Evolutionary conservation across 495 filamentous ascomycete species (phyloP).

Genomic region (Lasiosphaeria miniovina): DNA sequence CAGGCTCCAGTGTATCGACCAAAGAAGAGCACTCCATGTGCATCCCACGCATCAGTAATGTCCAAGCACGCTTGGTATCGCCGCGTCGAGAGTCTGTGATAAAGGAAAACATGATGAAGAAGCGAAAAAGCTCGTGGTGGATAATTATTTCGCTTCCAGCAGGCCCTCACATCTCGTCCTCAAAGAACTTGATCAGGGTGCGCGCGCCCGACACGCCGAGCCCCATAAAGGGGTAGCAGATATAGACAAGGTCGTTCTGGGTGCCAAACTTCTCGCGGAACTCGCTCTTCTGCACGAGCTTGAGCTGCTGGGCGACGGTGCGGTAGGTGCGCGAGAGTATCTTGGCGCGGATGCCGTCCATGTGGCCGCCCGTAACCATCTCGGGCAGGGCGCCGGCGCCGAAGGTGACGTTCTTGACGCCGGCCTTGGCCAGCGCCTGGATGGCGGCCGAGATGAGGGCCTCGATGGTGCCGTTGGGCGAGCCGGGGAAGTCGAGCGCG

Average conservation of each 20-base stretch:
- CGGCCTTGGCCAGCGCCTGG: constrained; percentile 58
- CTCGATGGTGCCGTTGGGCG: constrained; percentile 78
- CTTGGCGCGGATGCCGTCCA: constrained; percentile 68
- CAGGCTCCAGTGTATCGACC: background rate
- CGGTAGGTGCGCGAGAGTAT: constrained; percentile 75
- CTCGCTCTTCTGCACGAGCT: constrained; percentile 76
- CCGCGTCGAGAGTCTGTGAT: background rate
- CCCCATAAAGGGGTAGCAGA: constrained; percentile 78
- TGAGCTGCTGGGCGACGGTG: constrained; percentile 71
- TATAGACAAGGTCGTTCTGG: constrained; percentile 71
- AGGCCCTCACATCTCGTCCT: constrained; percentile 54
- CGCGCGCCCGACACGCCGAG: constrained; percentile 71
- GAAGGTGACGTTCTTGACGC: constrained; percentile 69
- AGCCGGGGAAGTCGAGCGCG: constrained; percentile 76
- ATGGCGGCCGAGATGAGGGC: constrained; percentile 74
- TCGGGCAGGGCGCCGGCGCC: constrained; percentile 68
- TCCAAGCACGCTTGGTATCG: background rate
- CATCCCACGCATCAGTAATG: background rate
- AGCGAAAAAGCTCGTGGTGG: background rate
- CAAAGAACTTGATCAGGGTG: constrained; percentile 79
- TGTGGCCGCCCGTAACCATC: constrained; percentile 69
- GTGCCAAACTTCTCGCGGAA: constrained; percentile 84
- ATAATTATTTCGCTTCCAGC: background rate
- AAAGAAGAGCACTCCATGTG: background rate
- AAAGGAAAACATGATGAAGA: background rate